These are phyloP conservation scores for Echria macrotheca DNA, from an alignment of 495 filamentous ascomycete genomes.

Conservation along the genomic window DNA sequence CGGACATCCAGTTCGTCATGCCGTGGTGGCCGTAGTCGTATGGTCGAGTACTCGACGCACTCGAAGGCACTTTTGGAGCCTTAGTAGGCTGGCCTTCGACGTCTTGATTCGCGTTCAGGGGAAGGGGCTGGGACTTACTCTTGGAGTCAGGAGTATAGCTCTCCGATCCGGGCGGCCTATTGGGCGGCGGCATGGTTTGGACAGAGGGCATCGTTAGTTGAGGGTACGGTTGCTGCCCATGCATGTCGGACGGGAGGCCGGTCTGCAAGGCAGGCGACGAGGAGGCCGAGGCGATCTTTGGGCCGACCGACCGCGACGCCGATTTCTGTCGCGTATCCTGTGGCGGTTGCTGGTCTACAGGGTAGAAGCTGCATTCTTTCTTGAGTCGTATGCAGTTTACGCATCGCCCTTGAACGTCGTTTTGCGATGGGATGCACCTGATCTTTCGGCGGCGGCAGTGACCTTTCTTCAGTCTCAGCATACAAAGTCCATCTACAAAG, in stretches of 20 bases:
- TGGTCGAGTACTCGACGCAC: constrained; percentile 24
- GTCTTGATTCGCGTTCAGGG: background rate
- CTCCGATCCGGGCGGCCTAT: constrained; percentile 35
- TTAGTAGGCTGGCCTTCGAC: constrained; percentile 24
- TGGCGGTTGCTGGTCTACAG: constrained; percentile 79
- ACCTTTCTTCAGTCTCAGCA: constrained; percentile 46
- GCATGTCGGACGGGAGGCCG: constrained; percentile 39
- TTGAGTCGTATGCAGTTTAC: constrained; percentile 94
- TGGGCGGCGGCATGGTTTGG: constrained; percentile 43
- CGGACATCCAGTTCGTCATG: constrained; percentile 39
- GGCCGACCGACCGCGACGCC: constrained; percentile 32
- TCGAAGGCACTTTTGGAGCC: constrained; percentile 29
- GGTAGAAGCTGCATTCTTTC: constrained; percentile 92
- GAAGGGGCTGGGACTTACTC: constrained; percentile 29
- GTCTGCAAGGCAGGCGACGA: constrained; percentile 46
- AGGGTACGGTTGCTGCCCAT: constrained; percentile 37
- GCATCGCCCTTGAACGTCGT: constrained; percentile 79
- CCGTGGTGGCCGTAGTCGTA: constrained; percentile 38
- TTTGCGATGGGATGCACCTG: constrained; percentile 73
- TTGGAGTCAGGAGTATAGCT: constrained; percentile 33
- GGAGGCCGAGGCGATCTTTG: constrained; percentile 41
- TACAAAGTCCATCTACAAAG: background rate
- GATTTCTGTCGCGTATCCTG: constrained; percentile 34
- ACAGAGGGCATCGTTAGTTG: constrained; percentile 45
- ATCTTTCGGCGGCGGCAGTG: constrained; percentile 96